Percentiles rank a stretch among this genome's conserved stretches.
Conservation (phyloP, 2,329 filamentous ascomycete species). For the Drechslerella stenobrocha region DNA sequence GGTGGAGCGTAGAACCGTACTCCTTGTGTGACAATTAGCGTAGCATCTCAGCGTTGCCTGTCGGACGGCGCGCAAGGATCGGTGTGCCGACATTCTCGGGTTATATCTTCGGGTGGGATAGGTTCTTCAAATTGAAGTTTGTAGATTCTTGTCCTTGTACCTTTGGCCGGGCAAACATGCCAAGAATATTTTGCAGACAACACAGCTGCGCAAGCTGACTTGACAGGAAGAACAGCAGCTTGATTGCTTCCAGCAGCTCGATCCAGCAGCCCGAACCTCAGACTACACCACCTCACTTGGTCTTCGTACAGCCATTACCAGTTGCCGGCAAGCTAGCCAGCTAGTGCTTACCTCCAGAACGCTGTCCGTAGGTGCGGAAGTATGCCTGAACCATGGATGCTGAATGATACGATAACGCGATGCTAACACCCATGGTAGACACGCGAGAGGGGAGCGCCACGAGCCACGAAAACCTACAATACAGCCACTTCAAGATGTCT, state of each 20-base stretch:
- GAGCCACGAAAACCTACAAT: slow-evolving; percentile 10
- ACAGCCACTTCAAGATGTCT: slow-evolving; percentile 17
- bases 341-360: no score
- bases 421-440: not conserved
- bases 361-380: no score
- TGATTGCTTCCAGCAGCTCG: slow-evolving; percentile 39
- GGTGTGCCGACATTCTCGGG: slow-evolving; percentile 21
- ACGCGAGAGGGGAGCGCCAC: slow-evolving; percentile 25
- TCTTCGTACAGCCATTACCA: not conserved
- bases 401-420: not conserved
- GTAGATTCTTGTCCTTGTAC: no score
- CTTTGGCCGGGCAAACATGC: no score
- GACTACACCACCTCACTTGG: slow-evolving; percentile 1
- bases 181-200: slow-evolving; percentile 45
- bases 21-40: slow-evolving; percentile 1
- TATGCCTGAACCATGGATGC: not conserved
- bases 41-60: not conserved
- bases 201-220: slow-evolving; percentile 27
- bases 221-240: slow-evolving; percentile 21
- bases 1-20: slow-evolving; percentile 4
- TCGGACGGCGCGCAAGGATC: slow-evolving; percentile 13
- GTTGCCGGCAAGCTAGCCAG: not conserved
- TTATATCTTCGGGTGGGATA: slow-evolving; percentile 5
- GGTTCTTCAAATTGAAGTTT: slow-evolving; percentile 33
- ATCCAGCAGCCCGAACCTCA: slow-evolving; percentile 22